Base-by-base conservation (phyloP, 73 alveolate species). In the Uronychia setigera region DNA sequence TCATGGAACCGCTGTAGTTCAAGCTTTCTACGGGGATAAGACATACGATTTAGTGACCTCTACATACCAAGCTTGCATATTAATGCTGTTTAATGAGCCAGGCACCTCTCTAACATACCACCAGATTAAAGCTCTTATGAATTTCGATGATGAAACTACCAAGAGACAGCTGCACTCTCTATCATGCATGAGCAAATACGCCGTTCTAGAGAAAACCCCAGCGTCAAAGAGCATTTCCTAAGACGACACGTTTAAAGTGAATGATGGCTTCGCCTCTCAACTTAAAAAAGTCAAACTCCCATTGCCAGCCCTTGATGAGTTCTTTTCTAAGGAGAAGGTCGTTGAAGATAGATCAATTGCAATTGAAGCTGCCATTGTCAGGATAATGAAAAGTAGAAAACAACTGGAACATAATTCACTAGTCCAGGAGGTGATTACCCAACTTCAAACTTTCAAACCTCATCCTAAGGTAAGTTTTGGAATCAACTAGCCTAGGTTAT, bases 341-440 rank as follows among this genome's bases (percentile, higher is more conserved):
- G 94, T 88, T 83, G 95, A 93, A 74, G 98, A 96, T 82, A 92
- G 99, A 29, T 91, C 98, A 32, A 93, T 93, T 29, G 98, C 99
- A 31, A 95, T 96, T 58, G 98, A 96, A 80, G 99, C 98, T n/a
- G 96, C 97, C 11, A 95, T 96, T 26, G 98, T 96, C 58, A 91
- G 97, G 59, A 95, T 93, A n/a, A 95, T 96, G 97, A 96, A 96
- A 79, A 84, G 93, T 76, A 88, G 97, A 84, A 95, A 92, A 88
- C 85, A 80, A 88, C 79, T 92, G 87, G 83, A 89, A 27, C 94
- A 88, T 84, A 79, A 58, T 32, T 80, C 76, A 77, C 79, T 88
- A 30, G 80, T 86, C 26, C 28, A 77, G 29, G 97, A 93, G 86
- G 98, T 93, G 35, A 80, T 91, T 77, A 76, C 90, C 32, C 79